These are phyloP conservation scores for Dryadomyces quercivorus DNA, from an alignment of 2,329 filamentous ascomycete genomes.

Conservation along the genomic window DNA sequence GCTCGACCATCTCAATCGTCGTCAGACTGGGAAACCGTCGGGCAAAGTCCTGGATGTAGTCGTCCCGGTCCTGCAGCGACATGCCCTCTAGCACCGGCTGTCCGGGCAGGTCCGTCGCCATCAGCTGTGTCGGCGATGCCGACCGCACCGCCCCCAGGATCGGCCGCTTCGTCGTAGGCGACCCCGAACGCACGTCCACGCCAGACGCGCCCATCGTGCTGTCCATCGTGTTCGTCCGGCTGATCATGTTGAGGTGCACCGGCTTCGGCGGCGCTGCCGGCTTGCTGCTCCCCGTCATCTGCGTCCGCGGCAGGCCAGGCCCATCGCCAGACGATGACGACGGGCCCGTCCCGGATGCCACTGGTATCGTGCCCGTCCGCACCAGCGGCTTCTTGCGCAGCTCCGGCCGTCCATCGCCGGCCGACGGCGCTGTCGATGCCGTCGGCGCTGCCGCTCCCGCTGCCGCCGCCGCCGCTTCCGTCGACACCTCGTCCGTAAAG, in stretches of 20 bases:
- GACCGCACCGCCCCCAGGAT: background rate
- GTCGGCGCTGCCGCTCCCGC: slow-evolving; percentile 15
- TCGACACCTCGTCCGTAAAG: slow-evolving; percentile 52
- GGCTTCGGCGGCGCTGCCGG: slow-evolving; percentile 51
- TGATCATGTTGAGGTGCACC: slow-evolving; percentile 40
- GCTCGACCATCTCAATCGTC: slow-evolving; percentile 80
- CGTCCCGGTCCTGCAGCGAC: slow-evolving; percentile 46
- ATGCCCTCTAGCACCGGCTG: slow-evolving; percentile 38
- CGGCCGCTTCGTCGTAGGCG: slow-evolving; percentile 22
- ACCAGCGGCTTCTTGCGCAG: slow-evolving; percentile 7
- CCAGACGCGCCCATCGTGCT: slow-evolving; percentile 23
- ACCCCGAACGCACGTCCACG: slow-evolving; percentile 20
- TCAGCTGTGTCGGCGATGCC: slow-evolving; percentile 17
- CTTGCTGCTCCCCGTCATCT: slow-evolving; percentile 15
- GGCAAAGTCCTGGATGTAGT: slow-evolving; percentile 60
- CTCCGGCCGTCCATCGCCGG: slow-evolving; percentile 2
- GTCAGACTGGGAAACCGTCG: slow-evolving; percentile 79
- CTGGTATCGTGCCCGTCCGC: background rate
- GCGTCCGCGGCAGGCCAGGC: background rate
- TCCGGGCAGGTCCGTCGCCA: slow-evolving; percentile 33
- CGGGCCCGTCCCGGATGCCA: background rate
- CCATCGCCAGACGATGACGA: background rate
- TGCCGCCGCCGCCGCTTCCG: slow-evolving; percentile 13
- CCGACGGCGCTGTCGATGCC: slow-evolving; percentile 13
- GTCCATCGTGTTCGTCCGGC: slow-evolving; percentile 15